Evolutionary conservation across 352 stramenopile genomes (phyloP), one percentile per base, ranked within the genome.

Genomic region (Phytophthora hibernalis): DNA sequence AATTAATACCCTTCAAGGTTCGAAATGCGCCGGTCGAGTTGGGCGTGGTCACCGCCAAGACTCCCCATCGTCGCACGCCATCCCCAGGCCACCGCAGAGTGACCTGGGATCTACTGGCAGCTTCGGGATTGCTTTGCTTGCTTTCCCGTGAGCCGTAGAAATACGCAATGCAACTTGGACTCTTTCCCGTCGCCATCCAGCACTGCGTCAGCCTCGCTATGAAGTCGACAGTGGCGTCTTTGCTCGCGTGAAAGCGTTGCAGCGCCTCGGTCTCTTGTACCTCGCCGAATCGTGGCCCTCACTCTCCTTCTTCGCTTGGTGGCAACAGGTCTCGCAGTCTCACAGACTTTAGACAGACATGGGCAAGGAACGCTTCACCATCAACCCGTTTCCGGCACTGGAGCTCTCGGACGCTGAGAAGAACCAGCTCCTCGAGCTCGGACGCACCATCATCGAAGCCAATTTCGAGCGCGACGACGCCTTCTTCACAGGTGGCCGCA

Each of bases 301-400:
- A 73, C 55, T 73, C 43, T 65, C 24, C 47, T 70, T 73, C 65
- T 73, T 73, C 53, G 20, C 65, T 30, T 37, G 28, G 16, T 47
- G 31, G 7, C 44, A 57, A 42, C 57, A 68, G 51, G 26, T 50
- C 33, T 22, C 16, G n/a, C 20, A 24, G 26, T 50, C 33, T 22
- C 16, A 28, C 20, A 24, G 9, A 24, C 18, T 48, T 26, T 24
- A 61, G 40, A 51, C 35, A 43, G 21, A 44, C 2, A 77, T 77
- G 70, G 53, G 54, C 42, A 75, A 61, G 35, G 70, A 78, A 28
- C 66, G 70, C 51, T 78, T 78, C 54, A 75, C 61, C 15, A 72
- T 78, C 18, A 79, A 79, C 56, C 72, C 72, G 53, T 80, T 78
- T 45, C 72, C 72, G 51, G 54, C 65, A 37, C 57, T 80, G 22